Evolutionary conservation across 225 moss, liverwort and hornwort genomes (phyloP), one percentile per base, ranked within the genome.

Genomic region (Polytrichum commune): DNA sequence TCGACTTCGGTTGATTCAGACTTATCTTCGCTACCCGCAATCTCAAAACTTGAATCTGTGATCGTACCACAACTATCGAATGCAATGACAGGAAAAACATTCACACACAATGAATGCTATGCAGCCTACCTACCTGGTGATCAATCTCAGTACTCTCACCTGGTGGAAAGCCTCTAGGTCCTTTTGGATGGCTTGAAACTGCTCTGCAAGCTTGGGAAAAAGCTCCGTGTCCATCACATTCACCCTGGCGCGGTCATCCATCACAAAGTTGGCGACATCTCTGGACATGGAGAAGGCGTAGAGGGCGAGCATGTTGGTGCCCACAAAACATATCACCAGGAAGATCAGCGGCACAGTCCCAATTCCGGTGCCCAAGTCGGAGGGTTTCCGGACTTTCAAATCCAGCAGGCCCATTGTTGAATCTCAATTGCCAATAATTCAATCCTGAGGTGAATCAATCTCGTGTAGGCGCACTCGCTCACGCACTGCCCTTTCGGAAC

Each of bases 261-360:
- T 69, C 25, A 69, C 69, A 55, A 69, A 69, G 54, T 69, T 56
- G 25, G 69, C 69, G 19, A 69, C 69, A 55, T 69, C 69, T 24
- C 69, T 23, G 2, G 69, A 69, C 69, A 69, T 69, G 19, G 69
- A 69, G 69, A 69, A 69, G 22, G 69, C 69, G 27, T 69, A 56
- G 27, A 69, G 55, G 22, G 69, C 69, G 54, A 69, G 27, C 54
- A 69, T 54, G 69, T 69, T 69, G 69, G 69, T 69, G 53, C 69
- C 69, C 23, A 69, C 69, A 26, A 69, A 69, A 55, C 54, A 69
- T 7, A 69, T 69, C 5, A 55, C 69, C 23, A 69, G 55, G 54
- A 69, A 69, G 25, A 54, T 69, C 4, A 69, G 53, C 10, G 33
- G 69, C 69, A 54, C 10, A 1, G 28, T 24, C 9, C 69, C 54